Percentiles rank a stretch among this genome's conserved stretches.
phyloP scores from a whole-genome alignment of 495 filamentous ascomycete genomes.

The Hypomontagnella submonticulosa region DNA sequence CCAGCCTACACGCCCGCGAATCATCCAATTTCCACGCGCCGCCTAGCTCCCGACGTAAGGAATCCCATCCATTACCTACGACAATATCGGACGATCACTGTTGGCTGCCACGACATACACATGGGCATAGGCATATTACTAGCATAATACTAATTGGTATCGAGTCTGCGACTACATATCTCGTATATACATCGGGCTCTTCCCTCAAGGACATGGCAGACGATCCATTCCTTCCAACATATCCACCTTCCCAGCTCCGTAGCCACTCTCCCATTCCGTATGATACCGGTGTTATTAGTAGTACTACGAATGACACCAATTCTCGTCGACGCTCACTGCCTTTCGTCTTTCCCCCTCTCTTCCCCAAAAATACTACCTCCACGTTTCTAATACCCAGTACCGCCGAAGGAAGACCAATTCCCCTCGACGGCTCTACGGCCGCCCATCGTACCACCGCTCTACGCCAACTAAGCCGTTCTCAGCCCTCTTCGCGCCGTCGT shows the following conservation, averaged over 20 bases:
- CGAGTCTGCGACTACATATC: constrained; percentile 12
- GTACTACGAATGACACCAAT: constrained; percentile 9
- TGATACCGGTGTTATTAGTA: constrained; percentile 2
- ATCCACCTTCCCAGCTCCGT: constrained; percentile 19
- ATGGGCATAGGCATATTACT: neutral
- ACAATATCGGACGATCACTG: constrained; percentile 29
- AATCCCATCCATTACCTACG: constrained; percentile 23
- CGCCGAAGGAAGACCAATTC: constrained; percentile 58
- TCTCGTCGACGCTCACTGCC: constrained; percentile 44
- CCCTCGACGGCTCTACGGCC: constrained; percentile 54
- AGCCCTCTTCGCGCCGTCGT: constrained; percentile 54
- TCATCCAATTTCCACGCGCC: constrained; percentile 17
- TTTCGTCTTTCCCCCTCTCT: constrained; percentile 53
- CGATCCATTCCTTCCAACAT: constrained; percentile 12
- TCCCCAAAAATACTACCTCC: constrained; percentile 53
- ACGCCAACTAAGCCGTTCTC: constrained; percentile 58
- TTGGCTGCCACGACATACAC: constrained; percentile 34
- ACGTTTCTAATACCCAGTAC: constrained; percentile 57
- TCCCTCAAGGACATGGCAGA: constrained; percentile 36
- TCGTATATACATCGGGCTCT: constrained; percentile 18
- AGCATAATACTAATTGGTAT: constrained; percentile 22
- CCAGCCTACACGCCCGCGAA: constrained; percentile 26
- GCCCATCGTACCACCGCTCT: constrained; percentile 55
- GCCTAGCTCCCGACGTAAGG: constrained; percentile 16
- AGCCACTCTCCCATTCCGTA: constrained; percentile 20